These are phyloP conservation scores for Colletotrichum cuscutae DNA, from an alignment of 2,329 filamentous ascomycete species.

Conservation along the genomic window DNA sequence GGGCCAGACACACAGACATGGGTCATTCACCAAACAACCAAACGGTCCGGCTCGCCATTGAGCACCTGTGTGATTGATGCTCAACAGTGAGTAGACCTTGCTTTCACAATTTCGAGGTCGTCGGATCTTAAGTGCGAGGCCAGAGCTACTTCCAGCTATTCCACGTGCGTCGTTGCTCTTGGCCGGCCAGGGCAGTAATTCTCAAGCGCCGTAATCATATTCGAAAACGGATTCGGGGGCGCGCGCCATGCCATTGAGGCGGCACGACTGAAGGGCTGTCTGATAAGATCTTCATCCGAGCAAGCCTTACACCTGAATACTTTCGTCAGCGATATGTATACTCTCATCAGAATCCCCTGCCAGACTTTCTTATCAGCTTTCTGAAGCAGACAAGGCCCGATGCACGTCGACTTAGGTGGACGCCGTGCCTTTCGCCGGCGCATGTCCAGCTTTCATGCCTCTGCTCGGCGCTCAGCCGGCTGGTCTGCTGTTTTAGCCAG, in stretches of 20 bases:
- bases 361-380: slow-evolving; percentile 4
- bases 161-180: not conserved
- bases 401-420: slow-evolving; percentile 10
- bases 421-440: not conserved
- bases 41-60: not conserved
- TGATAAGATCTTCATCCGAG: not conserved
- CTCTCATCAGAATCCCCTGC: not conserved
- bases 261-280: not conserved
- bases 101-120: not conserved
- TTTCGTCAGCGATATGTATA: not conserved
- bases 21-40: not conserved
- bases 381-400: slow-evolving; percentile 18
- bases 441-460: not conserved
- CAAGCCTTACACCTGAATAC: not conserved
- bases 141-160: not conserved
- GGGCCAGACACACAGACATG: slow-evolving; percentile 15
- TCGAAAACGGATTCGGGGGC: not conserved
- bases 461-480: not conserved
- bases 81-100: not conserved
- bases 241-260: not conserved
- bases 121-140: not conserved
- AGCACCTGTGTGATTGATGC: not conserved
- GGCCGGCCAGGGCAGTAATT: not conserved
- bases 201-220: not conserved
- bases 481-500: not conserved